Evolutionary conservation across 345 rosid genomes (phyloP).

Genomic region (Arabis hirsuta): DNA sequence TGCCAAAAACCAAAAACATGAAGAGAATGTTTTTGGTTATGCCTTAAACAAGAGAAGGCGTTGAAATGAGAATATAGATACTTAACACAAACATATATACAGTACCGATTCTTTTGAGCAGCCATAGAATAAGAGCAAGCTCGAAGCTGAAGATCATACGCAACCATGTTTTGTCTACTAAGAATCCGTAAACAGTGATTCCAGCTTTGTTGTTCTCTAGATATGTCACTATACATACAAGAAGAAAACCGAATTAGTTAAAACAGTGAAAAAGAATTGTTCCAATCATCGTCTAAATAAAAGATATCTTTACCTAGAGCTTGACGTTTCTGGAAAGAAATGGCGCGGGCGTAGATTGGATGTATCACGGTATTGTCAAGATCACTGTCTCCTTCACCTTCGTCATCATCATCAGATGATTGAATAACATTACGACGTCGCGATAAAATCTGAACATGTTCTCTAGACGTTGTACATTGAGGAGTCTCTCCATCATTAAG

Average conservation of each 20-base stretch:
- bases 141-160: slow-evolving; percentile 81
- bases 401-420: slow-evolving; percentile 65
- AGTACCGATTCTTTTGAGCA: slow-evolving; percentile 76
- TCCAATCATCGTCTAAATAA: not conserved
- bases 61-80: slow-evolving; percentile 6
- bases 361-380: slow-evolving; percentile 53
- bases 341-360: slow-evolving; percentile 65
- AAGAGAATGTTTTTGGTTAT: not conserved
- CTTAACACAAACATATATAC: not conserved
- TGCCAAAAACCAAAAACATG: slow-evolving; percentile 34
- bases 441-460: slow-evolving; percentile 37
- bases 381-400: slow-evolving; percentile 67
- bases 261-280: not conserved
- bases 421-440: slow-evolving; percentile 40
- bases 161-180: slow-evolving; percentile 78
- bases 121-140: slow-evolving; percentile 82
- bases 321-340: slow-evolving; percentile 81
- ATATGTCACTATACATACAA: slow-evolving; percentile 58
- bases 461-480: slow-evolving; percentile 34
- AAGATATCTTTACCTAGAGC: slow-evolving; percentile 62
- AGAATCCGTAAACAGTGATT: slow-evolving; percentile 81
- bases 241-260: not conserved
- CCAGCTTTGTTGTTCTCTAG: slow-evolving; percentile 83
- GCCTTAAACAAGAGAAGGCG: not conserved
- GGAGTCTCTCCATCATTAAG: slow-evolving; percentile 65